A percentile compares a stretch with the other conserved stretches of the same genome.
These are phyloP conservation scores for Trichoderma atroviride DNA, from an alignment of 2,329 filamentous ascomycete species.

Conservation along the genomic window DNA sequence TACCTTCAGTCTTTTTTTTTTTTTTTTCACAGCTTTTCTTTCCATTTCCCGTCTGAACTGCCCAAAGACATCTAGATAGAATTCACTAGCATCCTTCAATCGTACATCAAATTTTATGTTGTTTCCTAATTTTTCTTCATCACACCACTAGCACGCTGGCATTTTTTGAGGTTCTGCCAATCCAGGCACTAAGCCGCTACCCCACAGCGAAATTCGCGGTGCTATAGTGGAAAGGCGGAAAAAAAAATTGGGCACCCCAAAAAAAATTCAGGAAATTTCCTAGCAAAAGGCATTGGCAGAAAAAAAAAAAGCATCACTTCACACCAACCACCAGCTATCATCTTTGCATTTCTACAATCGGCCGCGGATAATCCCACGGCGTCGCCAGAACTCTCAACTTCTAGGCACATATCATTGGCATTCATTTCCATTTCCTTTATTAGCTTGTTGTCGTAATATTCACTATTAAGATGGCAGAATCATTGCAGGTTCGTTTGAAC, in stretches of 20 bases:
- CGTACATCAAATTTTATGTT: background rate
- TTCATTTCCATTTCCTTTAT: background rate
- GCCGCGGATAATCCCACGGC: background rate
- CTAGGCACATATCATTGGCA: background rate
- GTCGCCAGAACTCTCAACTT: background rate
- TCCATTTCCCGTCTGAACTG: no score
- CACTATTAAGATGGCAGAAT: conserved; percentile 45
- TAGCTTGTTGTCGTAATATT: background rate
- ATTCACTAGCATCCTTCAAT: background rate
- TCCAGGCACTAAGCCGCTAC: conserved; percentile 17
- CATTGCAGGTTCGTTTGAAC: conserved; percentile 50
- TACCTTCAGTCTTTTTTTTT: no score
- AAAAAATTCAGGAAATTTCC: conserved; percentile 26
- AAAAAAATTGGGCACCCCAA: conserved; percentile 26
- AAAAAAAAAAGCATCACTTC: conserved; percentile 25
- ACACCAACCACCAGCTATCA: conserved; percentile 18
- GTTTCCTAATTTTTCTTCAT: background rate
- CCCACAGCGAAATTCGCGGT: conserved; percentile 25
- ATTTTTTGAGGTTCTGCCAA: background rate
- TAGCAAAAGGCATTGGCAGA: conserved; percentile 20
- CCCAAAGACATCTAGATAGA: no score
- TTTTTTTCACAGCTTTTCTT: no score
- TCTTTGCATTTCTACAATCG: conserved; percentile 8
- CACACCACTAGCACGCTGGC: background rate
- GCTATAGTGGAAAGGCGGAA: conserved; percentile 10